Percentiles rank a stretch among this genome's conserved stretches.
Evolutionary conservation across 31 red algal genomes (phyloP).

Genomic region (Odonthalia washingtoniensis): DNA sequence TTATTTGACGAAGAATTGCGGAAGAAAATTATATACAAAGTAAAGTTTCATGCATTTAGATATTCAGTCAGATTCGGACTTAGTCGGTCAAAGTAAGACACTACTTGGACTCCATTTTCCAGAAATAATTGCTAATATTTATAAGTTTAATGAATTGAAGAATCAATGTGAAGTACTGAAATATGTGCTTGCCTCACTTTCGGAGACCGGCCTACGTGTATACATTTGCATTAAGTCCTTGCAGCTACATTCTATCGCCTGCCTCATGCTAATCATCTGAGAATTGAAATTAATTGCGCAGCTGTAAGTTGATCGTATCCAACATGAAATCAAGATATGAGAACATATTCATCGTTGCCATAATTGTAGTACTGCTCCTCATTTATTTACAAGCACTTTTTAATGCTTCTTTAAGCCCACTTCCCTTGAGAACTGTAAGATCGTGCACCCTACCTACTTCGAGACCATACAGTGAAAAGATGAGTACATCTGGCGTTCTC

Average conservation of each 20-base stretch:
- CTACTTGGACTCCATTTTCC: too few species aligned
- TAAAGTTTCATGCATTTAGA: too few species aligned
- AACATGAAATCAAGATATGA: constrained; percentile 25
- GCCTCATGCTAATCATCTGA: constrained; percentile 28
- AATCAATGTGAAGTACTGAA: constrained; percentile 22
- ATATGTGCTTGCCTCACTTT: constrained; percentile 15
- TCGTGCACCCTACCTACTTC: constrained; percentile 46
- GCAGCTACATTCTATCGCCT: constrained; percentile 46
- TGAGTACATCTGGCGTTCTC: constrained; percentile 32
- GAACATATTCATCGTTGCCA: constrained; percentile 41
- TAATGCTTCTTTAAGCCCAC: constrained; percentile 6
- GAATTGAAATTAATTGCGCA: constrained; percentile 26
- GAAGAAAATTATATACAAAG: too few species aligned
- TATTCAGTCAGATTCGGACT: too few species aligned
- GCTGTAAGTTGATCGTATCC: too few species aligned
- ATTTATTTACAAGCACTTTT: constrained; percentile 15
- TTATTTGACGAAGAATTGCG: too few species aligned
- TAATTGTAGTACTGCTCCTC: constrained; percentile 54
- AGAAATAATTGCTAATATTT: neutral
- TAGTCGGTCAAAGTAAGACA: too few species aligned
- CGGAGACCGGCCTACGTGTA: constrained; percentile 4
- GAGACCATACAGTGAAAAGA: constrained; percentile 30
- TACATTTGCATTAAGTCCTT: constrained; percentile 2
- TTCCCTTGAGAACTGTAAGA: constrained; percentile 12
- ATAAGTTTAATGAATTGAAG: constrained; percentile 23